Base-by-base conservation (phyloP, 2,329 filamentous ascomycete species). In the Pseudogymnoascus sp. region DNA sequence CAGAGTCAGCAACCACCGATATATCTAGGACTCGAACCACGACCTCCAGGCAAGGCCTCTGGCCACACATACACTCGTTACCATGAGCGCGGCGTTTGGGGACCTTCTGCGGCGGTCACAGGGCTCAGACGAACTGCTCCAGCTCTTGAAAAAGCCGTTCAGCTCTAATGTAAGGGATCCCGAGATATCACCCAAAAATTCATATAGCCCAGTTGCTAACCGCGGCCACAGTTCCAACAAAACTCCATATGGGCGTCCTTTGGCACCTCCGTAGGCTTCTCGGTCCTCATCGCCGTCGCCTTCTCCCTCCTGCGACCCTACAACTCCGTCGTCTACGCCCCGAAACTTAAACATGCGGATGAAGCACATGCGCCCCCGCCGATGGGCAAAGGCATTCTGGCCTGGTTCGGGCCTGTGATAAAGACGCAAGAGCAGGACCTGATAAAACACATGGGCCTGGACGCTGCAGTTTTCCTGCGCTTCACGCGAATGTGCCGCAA, bases 221-320 rank as follows among this genome's bases (percentile, higher is more conserved):
- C 29, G 12, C 11, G 18, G 5, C 5, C 21, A 63, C 59, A 74
- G 72, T 64, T 74, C 7, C 63, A 65, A 37, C 69, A 79, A 72
- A 77, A 83, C 64, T 88, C 92, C 47, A 81, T 97, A 65, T 86
- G 87, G 76, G 88, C 90, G 64, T 91, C 93, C 60, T 78, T 97
- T 51, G 89, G 81, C 67, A 91, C 89, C 21, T 96, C 93, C 2
- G 73, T 97, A 51, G 89, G 85, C 63, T 79, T 95, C 72, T 91
- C 91, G 7, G 71, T 83, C 67, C 80, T 86, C 69, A 87, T 96
- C 69, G 87, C 91, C 66, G 74, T 96, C 64, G 77, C 86, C 68
- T 99, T 97, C 81, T 96, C 91, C 67, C 79, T 97, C 70, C 81
- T 97, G 63, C 90, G 95, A 66, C 95, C 95, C 4, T 92, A 93